Evolutionary conservation across 805 yeast genomes (phyloP), one percentile per base, ranked within the genome.

Genomic region (Yamadazyma laniorum): DNA sequence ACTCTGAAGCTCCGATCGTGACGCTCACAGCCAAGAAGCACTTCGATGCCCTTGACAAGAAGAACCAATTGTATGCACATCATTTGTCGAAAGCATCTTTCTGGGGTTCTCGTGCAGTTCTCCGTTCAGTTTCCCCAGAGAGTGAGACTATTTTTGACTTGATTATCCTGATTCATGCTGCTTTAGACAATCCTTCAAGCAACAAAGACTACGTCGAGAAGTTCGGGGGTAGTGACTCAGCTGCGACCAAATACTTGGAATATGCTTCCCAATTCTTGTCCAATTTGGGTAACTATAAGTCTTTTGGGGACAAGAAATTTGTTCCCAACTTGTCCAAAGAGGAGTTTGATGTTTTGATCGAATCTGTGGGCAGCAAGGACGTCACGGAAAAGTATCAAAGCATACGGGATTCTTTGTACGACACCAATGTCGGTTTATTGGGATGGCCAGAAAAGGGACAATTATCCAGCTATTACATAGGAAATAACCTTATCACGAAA

Each of bases 281-380:
- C 26, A 85, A 85, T 59, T 67, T 81, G 58, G 93, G 93, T 48
- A 85, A 85, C 54, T 85, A 76, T 64, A 88, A 83, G 63, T 82
- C 93, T 1, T 88, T 88, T 58, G 96, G 96, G 48, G 96, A 88
- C 63, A 77, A 78, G 50, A 88, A 88, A 61, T 88, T 88, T 53
- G 72, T 88, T 45, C 96, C 96, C 28, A 65, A 77, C 35, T 52
- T 86, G 27, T 40, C 71, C 0, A 53, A 49, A 22, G 73, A 59
- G 0, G 70, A 70, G 5, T 80, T 87, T 48, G 73, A 65, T 40
- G 47, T 61, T 17, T 42, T 67, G 23, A 63, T 85, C n/a, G 58
- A 58, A 23, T 45, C 67, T 2, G 56, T 75, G 15, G 66, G 65
- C 29, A 63, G 67, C 42, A 56, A 58, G 17, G 42, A 59, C 1